Base-by-base conservation (phyloP, 768 basidiomycete species). In the Phanerodontia chrysosporium region DNA sequence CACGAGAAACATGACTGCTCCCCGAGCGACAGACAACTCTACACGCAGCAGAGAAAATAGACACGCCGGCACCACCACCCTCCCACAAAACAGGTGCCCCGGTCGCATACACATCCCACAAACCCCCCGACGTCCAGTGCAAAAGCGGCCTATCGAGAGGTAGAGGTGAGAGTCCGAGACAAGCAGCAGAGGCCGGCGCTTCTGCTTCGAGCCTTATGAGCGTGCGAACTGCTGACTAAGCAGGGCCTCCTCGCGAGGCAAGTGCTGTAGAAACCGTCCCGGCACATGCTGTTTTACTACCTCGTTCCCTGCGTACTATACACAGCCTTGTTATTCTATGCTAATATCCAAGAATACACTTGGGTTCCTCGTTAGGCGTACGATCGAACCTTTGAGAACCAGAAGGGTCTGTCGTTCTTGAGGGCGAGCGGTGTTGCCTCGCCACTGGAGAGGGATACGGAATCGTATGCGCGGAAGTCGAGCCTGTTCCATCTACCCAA, bases 351-450 rank as follows among this genome's bases (percentile, higher is more conserved):
- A 35, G 32, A 35, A 7, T 14, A 14, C 32, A 35, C 32, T 35
- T 35, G n/a, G n/a, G n/a, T n/a, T n/a, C n/a, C n/a, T 4, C 39
- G 39, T 24, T 48, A 48, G 5, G 45, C 59, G 68, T 86, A 92
- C 44, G 88, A 92, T 68, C 80, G 80, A 64, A 94, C 91, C 72
- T 90, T 94, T 44, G 92, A 95, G 73, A 97, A 97, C 86, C 90
- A 95, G 70, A 92, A 96, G n/a, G 92, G 84, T 56, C 90, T 80
- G 69, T 94, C 92, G 64, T 94, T 85, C 67, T 90, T 92, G 64
- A 95, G 73, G 10, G 83, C 76, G 28, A 96, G 75, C 18, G 87
- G 84, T 10, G 80, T 69, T 13, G 80, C 75, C 68, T 94, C 92
- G 2, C 90, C 92, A 18, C 81, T 88, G 59, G 82, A 83, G n/a